These are phyloP conservation scores for Clavispora fructus DNA, from an alignment of 805 yeast genomes.

Conservation along the genomic window DNA sequence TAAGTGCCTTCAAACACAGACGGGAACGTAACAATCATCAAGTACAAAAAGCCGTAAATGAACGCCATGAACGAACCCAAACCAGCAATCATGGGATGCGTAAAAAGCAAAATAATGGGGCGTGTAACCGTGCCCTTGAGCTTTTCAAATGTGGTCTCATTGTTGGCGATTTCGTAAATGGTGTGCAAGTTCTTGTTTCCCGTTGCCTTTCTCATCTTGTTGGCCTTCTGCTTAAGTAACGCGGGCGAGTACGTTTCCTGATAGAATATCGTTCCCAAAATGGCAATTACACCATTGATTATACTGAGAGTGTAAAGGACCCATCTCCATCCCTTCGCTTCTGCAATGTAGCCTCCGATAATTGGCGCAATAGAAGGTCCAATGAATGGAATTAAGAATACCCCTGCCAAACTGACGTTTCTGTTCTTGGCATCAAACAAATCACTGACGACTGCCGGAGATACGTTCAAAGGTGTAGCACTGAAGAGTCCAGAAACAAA, in stretches of 20 bases:
- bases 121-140: conserved; percentile 23
- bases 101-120: conserved; percentile 28
- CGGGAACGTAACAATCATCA: conserved; percentile 38
- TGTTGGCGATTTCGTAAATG: conserved; percentile 30
- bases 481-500: conserved; percentile 36
- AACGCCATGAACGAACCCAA: conserved; percentile 39
- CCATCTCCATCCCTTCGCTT: conserved; percentile 33
- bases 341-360: conserved; percentile 31
- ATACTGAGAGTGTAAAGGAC: conserved; percentile 30
- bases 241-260: conserved; percentile 35
- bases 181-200: conserved; percentile 35
- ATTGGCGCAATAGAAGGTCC: conserved; percentile 38
- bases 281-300: conserved; percentile 30
- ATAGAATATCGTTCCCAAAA: conserved; percentile 25
- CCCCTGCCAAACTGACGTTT: conserved; percentile 32
- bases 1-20: conserved; percentile 24
- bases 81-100: conserved; percentile 36
- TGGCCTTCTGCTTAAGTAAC: conserved; percentile 25
- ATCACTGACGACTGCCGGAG: conserved; percentile 37
- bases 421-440: conserved; percentile 29
- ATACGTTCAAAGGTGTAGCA: conserved; percentile 34
- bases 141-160: conserved; percentile 19
- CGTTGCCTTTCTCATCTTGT: conserved; percentile 24
- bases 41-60: conserved; percentile 37
- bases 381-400: conserved; percentile 31